These are phyloP conservation scores for Mimosa bimucronata DNA, from an alignment of 306 rosid genomes.

Conservation along the genomic window DNA sequence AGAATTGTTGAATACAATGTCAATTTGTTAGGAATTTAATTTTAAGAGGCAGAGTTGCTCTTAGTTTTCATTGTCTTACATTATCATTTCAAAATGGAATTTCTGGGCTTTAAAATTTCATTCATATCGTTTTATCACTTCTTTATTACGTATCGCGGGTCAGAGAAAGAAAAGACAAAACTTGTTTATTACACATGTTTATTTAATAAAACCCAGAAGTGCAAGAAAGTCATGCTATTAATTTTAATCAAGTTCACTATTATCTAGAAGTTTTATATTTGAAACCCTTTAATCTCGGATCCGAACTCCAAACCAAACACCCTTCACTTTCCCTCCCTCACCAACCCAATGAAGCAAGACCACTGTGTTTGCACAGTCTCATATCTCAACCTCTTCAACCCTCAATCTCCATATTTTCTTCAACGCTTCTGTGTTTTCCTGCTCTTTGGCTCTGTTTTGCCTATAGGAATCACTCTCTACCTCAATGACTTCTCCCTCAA, in stretches of 20 bases:
- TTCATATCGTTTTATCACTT: too few relatives aligned
- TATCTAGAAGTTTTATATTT: neutral
- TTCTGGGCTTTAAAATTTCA: too few relatives aligned
- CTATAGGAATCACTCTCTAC: conserved; percentile 57
- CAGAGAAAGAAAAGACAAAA: too few relatives aligned
- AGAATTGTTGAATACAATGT: too few relatives aligned
- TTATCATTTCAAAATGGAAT: too few relatives aligned
- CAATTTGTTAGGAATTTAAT: too few relatives aligned
- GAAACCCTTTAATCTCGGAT: neutral
- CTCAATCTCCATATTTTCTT: conserved; percentile 37
- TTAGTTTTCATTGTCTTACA: too few relatives aligned
- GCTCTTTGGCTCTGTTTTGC: conserved; percentile 60
- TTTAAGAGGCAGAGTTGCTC: too few relatives aligned
- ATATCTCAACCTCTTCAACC: neutral
- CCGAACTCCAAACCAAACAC: neutral
- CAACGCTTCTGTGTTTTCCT: conserved; percentile 43
- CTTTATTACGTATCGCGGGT: too few relatives aligned
- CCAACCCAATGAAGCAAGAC: neutral
- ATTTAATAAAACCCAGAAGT: too few relatives aligned
- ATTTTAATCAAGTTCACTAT: neutral
- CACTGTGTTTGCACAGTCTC: neutral
- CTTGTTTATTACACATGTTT: too few relatives aligned
- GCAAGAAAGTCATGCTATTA: too few relatives aligned
- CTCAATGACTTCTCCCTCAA: conserved; percentile 41
- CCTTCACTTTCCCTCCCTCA: neutral